Evolutionary conservation across 2,329 filamentous ascomycete species (phyloP), one percentile per base, ranked within the genome.

Genomic region (Colletotrichum spinosum): DNA sequence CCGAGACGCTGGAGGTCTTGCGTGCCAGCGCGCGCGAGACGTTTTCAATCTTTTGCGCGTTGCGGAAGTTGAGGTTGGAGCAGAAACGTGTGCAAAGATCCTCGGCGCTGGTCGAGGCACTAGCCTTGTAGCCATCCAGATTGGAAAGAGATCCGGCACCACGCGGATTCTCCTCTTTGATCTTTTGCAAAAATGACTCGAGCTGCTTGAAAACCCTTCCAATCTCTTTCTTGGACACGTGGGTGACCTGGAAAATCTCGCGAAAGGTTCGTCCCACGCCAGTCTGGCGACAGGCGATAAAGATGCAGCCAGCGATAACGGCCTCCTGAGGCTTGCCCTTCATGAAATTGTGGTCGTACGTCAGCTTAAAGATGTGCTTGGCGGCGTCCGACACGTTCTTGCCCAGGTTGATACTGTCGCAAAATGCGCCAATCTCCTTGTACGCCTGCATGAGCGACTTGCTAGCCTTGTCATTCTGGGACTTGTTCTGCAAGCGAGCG

Each of bases 171-270:
- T 87, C 81, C 69, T 90, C 89, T 73, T 93, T 88, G 55, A 90
- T 86, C 72, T 90, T 90, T 73, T 90, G 89, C 74, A 98, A 86
- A 80, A 97, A 97, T 71, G 90, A 89, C 80, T 98, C 94, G 49
- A 99, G 85, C 63, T 89, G 84, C 83, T 99, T 99, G 86, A 97
- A 99, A 33, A 95, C 95, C 63, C 94, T 86, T 25, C 96, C 96
- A 69, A 99, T 97, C 75, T 99, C 97, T 81, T 98, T 98, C 83
- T 98, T 97, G 67, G 91, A 90, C 35, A 99, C 95, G 71, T 92
- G 93, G 8, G 96, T 99, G 76, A 98, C 84, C 67, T 93, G 91
- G 80, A 92, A 97, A 73, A 99, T 96, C 78, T 99, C 97, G 53
- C 92, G 89, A 81, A 99, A 99, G 4, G 94, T 97, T 70, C 96